Percentiles rank a stretch among this genome's conserved stretches.
Evolutionary conservation across 441 rosid genomes (phyloP).

Genomic region (Populus hybrid): DNA sequence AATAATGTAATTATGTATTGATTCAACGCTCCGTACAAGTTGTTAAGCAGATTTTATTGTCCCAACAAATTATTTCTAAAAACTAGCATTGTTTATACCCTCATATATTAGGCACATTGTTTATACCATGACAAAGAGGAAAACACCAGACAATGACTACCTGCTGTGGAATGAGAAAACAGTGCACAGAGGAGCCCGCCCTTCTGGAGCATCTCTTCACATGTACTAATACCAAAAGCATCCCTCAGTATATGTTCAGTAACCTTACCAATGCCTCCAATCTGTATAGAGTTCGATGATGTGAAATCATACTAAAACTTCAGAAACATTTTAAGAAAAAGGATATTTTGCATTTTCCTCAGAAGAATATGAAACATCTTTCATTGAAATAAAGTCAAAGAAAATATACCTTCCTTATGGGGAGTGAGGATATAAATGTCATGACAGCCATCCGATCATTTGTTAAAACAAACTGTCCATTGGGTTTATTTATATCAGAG

Average conservation of each 20-base stretch:
- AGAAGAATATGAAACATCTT: not conserved
- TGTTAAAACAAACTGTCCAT: constrained; percentile 88
- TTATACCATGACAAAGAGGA: not conserved
- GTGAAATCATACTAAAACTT: not conserved
- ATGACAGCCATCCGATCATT: constrained; percentile 67
- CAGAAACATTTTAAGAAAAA: not conserved
- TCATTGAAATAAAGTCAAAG: not conserved
- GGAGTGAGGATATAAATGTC: constrained; percentile 87
- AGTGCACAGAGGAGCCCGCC: constrained; percentile 74
- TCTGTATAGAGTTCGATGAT: constrained; percentile 40
- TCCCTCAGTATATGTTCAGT: constrained; percentile 76
- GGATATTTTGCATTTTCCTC: not conserved
- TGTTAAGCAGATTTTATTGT: not conserved
- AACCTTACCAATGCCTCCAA: constrained; percentile 95
- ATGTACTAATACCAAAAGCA: constrained; percentile 70
- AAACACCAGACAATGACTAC: constrained; percentile 34
- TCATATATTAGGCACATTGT: not conserved
- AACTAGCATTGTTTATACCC: not conserved
- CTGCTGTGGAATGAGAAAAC: constrained; percentile 74
- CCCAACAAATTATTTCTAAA: not conserved
- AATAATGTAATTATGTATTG: not conserved
- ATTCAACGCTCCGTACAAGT: not conserved
- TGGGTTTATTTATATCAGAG: constrained; percentile 97
- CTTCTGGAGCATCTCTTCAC: constrained; percentile 80
- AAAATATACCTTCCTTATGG: constrained; percentile 70